Percentiles rank a stretch among this genome's conserved stretches.
Evolutionary conservation across 352 stramenopile species (phyloP).

Genomic region (Globisporangium echinulatum): DNA sequence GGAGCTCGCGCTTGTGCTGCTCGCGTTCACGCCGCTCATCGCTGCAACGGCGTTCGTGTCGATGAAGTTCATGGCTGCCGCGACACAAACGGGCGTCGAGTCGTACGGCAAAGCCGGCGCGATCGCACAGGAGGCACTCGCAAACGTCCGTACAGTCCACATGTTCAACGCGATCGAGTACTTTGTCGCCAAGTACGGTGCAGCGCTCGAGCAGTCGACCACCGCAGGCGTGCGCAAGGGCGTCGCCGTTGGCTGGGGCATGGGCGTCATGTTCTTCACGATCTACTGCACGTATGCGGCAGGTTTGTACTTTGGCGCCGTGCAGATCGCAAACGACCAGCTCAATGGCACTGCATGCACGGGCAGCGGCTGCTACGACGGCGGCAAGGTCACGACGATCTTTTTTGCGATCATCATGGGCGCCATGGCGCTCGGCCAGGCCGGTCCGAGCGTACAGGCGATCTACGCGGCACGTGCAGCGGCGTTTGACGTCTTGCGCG

Average conservation of each 20-base stretch:
- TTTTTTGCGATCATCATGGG: conserved; percentile 71
- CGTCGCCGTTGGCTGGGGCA: conserved; percentile 49
- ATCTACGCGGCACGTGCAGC: conserved; percentile 45
- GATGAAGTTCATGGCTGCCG: conserved; percentile 41
- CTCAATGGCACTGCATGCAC: conserved; percentile 36
- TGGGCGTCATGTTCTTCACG: conserved; percentile 57
- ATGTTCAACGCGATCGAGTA: conserved; percentile 67
- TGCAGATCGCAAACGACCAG: conserved; percentile 58
- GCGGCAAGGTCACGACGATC: conserved; percentile 57
- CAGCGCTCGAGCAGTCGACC: conserved; percentile 34
- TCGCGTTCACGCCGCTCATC: conserved; percentile 62
- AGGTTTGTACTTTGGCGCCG: conserved; percentile 75
- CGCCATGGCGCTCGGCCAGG: conserved; percentile 66
- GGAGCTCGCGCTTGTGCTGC: conserved; percentile 56
- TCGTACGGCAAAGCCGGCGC: conserved; percentile 61
- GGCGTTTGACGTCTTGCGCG: conserved; percentile 55
- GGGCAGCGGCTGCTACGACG: conserved; percentile 44
- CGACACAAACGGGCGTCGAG: conserved; percentile 44
- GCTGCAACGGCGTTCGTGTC: conserved; percentile 37
- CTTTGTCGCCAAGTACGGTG: conserved; percentile 56
- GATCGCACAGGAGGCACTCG: conserved; percentile 63
- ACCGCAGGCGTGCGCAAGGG: conserved; percentile 39
- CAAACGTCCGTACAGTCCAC: conserved; percentile 72
- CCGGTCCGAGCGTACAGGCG: conserved; percentile 50
- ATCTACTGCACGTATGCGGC: conserved; percentile 68